A percentile compares a stretch with the other conserved stretches of the same genome.
phyloP scores from a whole-genome alignment of 257 asterid species.

The Solanum chilense region DNA sequence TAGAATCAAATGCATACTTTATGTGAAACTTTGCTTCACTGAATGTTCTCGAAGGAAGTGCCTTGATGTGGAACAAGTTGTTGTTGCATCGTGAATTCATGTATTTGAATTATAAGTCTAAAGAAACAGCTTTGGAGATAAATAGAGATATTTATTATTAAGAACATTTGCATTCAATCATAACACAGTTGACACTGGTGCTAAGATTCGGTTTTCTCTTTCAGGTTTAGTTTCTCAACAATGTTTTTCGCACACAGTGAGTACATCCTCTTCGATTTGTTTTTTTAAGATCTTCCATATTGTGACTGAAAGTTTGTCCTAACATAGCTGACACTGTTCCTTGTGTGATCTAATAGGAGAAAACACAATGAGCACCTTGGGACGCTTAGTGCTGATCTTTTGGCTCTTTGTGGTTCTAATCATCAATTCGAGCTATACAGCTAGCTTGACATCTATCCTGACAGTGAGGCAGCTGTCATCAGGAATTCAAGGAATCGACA shows the following conservation, averaged over 20 bases:
- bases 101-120: not conserved
- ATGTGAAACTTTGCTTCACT: not conserved
- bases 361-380: constrained; percentile 84
- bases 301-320: not conserved
- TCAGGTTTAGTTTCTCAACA: constrained; percentile 97
- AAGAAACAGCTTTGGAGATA: not conserved
- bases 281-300: not conserved
- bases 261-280: constrained; percentile 11
- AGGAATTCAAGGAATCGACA: constrained; percentile 70
- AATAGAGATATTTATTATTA: not conserved
- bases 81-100: not conserved
- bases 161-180: not conserved
- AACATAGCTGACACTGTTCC: not conserved
- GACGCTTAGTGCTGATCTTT: constrained; percentile 67
- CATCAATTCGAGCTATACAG: constrained; percentile 92
- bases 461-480: constrained; percentile 80
- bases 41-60: not conserved
- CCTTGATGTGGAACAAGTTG: not conserved
- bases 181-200: not conserved
- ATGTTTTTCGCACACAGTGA: constrained; percentile 95
- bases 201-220: constrained; percentile 3
- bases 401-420: constrained; percentile 97
- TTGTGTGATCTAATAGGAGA: constrained; percentile 41
- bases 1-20: not conserved
- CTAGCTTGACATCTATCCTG: constrained; percentile 94